These are phyloP conservation scores for Lachancea nothofagi DNA, from an alignment of 805 yeast genomes.

Conservation along the genomic window DNA sequence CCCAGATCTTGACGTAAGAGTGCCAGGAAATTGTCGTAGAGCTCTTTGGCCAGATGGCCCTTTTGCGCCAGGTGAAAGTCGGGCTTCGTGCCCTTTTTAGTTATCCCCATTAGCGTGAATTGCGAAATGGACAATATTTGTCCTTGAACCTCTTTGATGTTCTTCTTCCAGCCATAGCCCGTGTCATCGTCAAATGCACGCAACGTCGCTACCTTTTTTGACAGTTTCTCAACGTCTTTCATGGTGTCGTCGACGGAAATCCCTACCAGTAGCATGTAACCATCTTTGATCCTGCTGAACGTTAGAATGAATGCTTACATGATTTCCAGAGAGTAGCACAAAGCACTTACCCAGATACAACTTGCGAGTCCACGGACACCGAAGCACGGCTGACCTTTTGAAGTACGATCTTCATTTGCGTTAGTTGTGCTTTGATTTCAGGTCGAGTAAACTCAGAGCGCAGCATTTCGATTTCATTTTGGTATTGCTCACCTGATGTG, in stretches of 20 bases:
- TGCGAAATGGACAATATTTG: constrained; percentile 85
- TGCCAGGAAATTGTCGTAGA: constrained; percentile 45
- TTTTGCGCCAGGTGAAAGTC: constrained; percentile 91
- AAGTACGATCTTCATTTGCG: constrained; percentile 83
- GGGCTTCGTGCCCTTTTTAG: constrained; percentile 90
- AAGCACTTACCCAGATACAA: constrained; percentile 55
- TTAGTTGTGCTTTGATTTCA: not conserved
- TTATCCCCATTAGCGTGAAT: constrained; percentile 80
- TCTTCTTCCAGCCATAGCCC: constrained; percentile 72
- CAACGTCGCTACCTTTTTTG: constrained; percentile 59
- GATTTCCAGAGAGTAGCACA: not conserved
- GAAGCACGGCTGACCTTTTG: constrained; percentile 88
- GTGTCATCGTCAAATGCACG: constrained; percentile 71
- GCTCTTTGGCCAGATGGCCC: constrained; percentile 48
- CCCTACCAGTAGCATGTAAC: constrained; percentile 79
- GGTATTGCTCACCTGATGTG: no score
- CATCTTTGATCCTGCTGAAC: constrained; percentile 48
- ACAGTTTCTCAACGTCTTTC: constrained; percentile 65
- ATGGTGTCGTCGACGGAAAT: constrained; percentile 70
- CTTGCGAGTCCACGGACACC: constrained; percentile 68
- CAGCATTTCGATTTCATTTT: no score
- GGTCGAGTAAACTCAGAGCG: not conserved
- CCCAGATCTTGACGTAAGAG: constrained; percentile 50
- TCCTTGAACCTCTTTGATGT: constrained; percentile 58
- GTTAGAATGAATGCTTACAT: not conserved